Conservation (phyloP, 2,329 filamentous ascomycete genomes). For the Ascochyta rabiei region DNA sequence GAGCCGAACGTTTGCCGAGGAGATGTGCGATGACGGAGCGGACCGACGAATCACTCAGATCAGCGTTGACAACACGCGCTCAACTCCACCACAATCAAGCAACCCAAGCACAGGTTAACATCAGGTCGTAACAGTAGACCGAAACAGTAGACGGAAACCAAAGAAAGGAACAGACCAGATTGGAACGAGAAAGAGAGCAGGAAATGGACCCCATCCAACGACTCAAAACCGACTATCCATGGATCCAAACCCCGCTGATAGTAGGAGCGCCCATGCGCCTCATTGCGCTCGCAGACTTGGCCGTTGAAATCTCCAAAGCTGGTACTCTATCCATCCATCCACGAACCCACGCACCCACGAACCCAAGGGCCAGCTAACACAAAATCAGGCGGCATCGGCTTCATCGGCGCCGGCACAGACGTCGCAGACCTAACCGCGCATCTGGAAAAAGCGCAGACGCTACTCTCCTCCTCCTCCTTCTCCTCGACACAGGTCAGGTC, state of each 20-base stretch:
- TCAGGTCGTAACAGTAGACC: too few species aligned
- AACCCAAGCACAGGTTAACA: too few species aligned
- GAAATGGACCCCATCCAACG: neutral
- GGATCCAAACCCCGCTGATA: slow-evolving; percentile 64
- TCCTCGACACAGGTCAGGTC: too few species aligned
- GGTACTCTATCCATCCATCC: slow-evolving; percentile 37
- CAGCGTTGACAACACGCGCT: too few species aligned
- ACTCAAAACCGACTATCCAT: slow-evolving; percentile 59
- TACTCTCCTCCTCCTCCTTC: slow-evolving; percentile 29
- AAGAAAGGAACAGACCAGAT: too few species aligned
- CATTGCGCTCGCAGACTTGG: slow-evolving; percentile 62
- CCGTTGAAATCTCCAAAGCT: slow-evolving; percentile 64
- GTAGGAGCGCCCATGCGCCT: slow-evolving; percentile 72
- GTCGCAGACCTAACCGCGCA: slow-evolving; percentile 40
- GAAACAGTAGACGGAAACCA: neutral
- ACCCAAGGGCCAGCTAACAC: neutral
- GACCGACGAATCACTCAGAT: slow-evolving; percentile 8
- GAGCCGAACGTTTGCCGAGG: slow-evolving; percentile 9
- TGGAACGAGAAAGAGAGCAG: neutral
- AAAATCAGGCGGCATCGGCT: slow-evolving; percentile 52
- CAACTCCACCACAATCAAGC: too few species aligned
- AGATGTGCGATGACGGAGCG: slow-evolving; percentile 13
- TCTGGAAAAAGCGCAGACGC: slow-evolving; percentile 31
- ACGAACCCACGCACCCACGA: neutral
- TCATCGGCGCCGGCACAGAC: slow-evolving; percentile 54